Percentiles rank a stretch among this genome's conserved stretches.
Conservation (phyloP, 371 early-diverging fungal genomes). For the Sanchytrium tribonematis region DNA sequence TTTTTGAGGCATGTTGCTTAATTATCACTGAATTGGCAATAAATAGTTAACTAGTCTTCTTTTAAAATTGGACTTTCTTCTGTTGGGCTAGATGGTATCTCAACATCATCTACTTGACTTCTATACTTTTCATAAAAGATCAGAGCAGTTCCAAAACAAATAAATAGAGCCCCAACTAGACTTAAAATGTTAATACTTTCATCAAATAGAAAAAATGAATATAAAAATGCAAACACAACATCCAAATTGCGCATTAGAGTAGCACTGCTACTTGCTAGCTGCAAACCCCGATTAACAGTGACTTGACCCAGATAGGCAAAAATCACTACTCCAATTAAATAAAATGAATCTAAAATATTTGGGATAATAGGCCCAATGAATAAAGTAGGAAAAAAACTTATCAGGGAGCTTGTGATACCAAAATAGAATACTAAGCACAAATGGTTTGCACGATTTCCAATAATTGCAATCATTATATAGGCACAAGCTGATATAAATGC, state of each 20-base stretch:
- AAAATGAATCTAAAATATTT: constrained; percentile 12
- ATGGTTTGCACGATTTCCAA: constrained; percentile 29
- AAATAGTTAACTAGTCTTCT: no score
- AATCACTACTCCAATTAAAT: constrained; percentile 17
- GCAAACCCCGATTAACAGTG: constrained; percentile 37
- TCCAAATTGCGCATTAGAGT: constrained; percentile 38
- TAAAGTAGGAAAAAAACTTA: constrained; percentile 5
- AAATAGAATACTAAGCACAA: constrained; percentile 46
- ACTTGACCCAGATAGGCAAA: constrained; percentile 42
- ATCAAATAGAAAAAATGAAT: constrained; percentile 31
- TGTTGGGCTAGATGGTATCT: no score
- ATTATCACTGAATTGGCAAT: no score
- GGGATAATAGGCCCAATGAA: constrained; percentile 2
- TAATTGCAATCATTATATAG: constrained; percentile 35
- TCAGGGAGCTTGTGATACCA: constrained; percentile 13
- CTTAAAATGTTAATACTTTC: constrained; percentile 27
- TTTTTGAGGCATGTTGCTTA: no score
- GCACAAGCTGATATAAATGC: constrained; percentile 32
- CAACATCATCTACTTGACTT: no score
- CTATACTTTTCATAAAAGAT: no score
- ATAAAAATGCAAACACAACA: constrained; percentile 43
- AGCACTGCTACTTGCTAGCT: constrained; percentile 34
- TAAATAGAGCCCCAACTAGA: constrained; percentile 29
- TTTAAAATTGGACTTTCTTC: no score
- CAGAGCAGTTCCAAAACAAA: no score